Percentiles rank a stretch among this genome's conserved stretches.
Evolutionary conservation across 2,329 filamentous ascomycete species (phyloP).

Genomic region (Mycogone perniciosa): DNA sequence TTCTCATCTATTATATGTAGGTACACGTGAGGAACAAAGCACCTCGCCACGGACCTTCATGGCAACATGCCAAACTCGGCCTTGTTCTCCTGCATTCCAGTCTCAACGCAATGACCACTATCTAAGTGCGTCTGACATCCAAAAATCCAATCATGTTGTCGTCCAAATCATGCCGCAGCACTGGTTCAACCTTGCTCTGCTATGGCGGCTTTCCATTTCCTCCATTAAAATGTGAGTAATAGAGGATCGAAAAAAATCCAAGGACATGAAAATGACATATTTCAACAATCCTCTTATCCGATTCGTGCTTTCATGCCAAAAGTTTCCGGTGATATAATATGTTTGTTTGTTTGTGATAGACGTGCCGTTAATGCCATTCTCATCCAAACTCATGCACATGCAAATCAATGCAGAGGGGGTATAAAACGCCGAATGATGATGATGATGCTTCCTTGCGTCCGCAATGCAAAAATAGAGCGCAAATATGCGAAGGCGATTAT

Average conservation of each 20-base stretch:
- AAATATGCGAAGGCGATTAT: conserved; percentile 2
- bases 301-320: background rate
- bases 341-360: background rate
- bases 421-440: conserved; percentile 28
- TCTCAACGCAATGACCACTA: background rate
- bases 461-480: conserved; percentile 12
- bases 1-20: conserved; percentile 1
- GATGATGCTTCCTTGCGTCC: conserved; percentile 25
- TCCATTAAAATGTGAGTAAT: background rate
- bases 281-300: background rate
- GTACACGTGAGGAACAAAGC: conserved; percentile 4
- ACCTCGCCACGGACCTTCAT: background rate
- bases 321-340: conserved; percentile 7
- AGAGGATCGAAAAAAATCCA: background rate
- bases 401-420: conserved; percentile 20
- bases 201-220: background rate
- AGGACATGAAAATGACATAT: background rate
- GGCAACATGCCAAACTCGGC: background rate
- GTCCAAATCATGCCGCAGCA: background rate
- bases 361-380: background rate
- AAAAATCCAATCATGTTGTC: background rate
- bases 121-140: background rate
- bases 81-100: conserved; percentile 4
- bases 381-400: conserved; percentile 2
- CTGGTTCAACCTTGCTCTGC: background rate